Evolutionary conservation across 164 flowering plant genomes (phyloP).

Genomic region (Macadamia tetraphylla): DNA sequence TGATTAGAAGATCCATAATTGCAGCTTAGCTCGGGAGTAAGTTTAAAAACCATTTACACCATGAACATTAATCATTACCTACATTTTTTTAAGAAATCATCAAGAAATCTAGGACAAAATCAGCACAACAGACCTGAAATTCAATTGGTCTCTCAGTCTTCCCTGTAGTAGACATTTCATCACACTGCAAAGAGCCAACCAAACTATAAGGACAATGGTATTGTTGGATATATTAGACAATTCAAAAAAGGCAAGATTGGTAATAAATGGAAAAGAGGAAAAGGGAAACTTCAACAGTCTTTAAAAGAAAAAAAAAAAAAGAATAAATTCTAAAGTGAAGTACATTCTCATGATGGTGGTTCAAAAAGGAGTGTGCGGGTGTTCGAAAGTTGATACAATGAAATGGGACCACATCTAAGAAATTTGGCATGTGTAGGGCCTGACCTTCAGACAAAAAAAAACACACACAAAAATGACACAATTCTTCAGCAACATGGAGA

Average conservation of each 20-base stretch:
- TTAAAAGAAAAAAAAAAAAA: too few species aligned
- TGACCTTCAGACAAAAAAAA: too few species aligned
- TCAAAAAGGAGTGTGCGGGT: too few species aligned
- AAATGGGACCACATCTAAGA: too few species aligned
- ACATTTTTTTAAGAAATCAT: too few species aligned
- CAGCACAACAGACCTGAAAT: constrained; percentile 48
- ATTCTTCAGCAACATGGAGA: too few species aligned
- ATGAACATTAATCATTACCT: background rate
- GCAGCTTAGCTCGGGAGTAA: too few species aligned
- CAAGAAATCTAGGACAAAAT: background rate
- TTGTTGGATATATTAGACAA: constrained; percentile 1
- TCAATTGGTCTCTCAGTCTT: constrained; percentile 53
- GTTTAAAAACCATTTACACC: background rate
- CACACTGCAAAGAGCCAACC: constrained; percentile 48
- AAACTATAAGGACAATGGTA: background rate
- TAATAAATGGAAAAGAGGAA: background rate
- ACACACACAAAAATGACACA: too few species aligned
- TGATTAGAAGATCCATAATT: too few species aligned
- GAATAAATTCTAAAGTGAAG: background rate
- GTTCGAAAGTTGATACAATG: too few species aligned
- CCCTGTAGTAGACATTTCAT: constrained; percentile 39
- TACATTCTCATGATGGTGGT: background rate
- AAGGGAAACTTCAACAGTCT: too few species aligned
- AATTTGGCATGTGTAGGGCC: too few species aligned
- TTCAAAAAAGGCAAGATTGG: background rate